These are phyloP conservation scores for Wickerhamomyces bisporus DNA, from an alignment of 805 yeast genomes.

Conservation along the genomic window DNA sequence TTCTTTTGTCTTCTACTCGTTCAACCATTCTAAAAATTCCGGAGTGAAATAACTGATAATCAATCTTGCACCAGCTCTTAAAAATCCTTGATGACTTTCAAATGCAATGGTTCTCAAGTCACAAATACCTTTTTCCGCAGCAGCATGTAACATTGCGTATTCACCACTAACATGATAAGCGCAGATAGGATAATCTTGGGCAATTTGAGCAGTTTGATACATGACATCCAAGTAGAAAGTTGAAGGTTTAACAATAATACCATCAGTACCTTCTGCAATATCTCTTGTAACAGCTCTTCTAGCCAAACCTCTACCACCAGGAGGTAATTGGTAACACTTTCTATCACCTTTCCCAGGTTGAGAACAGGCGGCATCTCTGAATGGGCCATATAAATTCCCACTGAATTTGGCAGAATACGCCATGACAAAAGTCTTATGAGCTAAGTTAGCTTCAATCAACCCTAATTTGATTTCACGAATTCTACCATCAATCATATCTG, in stretches of 20 bases:
- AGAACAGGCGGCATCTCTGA: constrained; percentile 96
- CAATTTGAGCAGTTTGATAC: constrained; percentile 78
- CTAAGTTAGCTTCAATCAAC: constrained; percentile 71
- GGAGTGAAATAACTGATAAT: constrained; percentile 93
- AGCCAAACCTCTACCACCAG: constrained; percentile 90
- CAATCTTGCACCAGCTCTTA: constrained; percentile 93
- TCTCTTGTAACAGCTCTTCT: constrained; percentile 87
- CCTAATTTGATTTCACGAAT: constrained; percentile 83
- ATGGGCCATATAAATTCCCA: constrained; percentile 92
- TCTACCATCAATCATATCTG: constrained; percentile 97
- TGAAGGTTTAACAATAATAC: constrained; percentile 91
- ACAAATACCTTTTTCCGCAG: constrained; percentile 90
- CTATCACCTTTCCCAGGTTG: constrained; percentile 89
- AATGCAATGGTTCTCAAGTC: constrained; percentile 75
- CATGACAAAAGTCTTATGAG: constrained; percentile 85
- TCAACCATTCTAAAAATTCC: constrained; percentile 90
- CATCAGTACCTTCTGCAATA: constrained; percentile 90
- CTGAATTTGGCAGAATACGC: constrained; percentile 92
- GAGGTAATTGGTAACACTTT: constrained; percentile 87
- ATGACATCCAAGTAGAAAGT: constrained; percentile 91
- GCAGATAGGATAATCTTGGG: constrained; percentile 82
- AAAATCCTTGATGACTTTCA: constrained; percentile 85
- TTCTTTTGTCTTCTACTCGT: constrained; percentile 25
- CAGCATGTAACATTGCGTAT: constrained; percentile 96
- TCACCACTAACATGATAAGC: constrained; percentile 98